Evolutionary conservation across 1,284 basidiomycete genomes (phyloP), one percentile per base, ranked within the genome.

Genomic region (Sanguinoderma infundibulare): DNA sequence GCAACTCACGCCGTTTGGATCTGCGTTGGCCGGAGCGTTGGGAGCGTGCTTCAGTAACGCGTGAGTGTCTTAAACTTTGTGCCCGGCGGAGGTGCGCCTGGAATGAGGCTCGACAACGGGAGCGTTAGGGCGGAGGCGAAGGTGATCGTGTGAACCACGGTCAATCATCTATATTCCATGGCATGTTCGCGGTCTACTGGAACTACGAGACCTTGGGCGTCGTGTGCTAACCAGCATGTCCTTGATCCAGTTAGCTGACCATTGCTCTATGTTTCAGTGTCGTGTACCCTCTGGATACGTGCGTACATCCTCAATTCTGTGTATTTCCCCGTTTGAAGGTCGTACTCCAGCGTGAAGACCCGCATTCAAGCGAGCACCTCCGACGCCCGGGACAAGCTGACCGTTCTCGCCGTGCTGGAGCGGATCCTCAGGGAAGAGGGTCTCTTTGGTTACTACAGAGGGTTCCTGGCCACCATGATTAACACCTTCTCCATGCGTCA

Each of bases 381-480:
- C 78, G 70, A 69, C 44, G 85, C 85, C 67, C 77, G 76, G 54
- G 80, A 82, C 47, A 79, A 84, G 15, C 76, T 84, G n/a, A 86
- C 86, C 7, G 84, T 96, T 76, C 70, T 90, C 30, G 73, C 81
- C 15, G 81, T 96, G 59, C 74, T 96, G 34, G 67, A 89, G 57
- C 80, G 84, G 68, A 90, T 97, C 66, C 80, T 94, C 71, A 84
- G 84, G 67, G 87, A 87, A 64, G 94, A 98, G 67, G 96, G 96
- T 0, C 68, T 96, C 56, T 63, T 74, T 6, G 96, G 95, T 0
- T 89, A 91, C 72, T 99, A 98, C 80, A 88, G 90, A 62, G 98
- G 98, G 5, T 99, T 98, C 73, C 84, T 87, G 39, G 98, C 98
- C n/a, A 98, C 92, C 61, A 98, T 99, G 96, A 82, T 98, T 69